Evolutionary conservation across 768 basidiomycete species (phyloP).

Genomic region (Suillus americanus): DNA sequence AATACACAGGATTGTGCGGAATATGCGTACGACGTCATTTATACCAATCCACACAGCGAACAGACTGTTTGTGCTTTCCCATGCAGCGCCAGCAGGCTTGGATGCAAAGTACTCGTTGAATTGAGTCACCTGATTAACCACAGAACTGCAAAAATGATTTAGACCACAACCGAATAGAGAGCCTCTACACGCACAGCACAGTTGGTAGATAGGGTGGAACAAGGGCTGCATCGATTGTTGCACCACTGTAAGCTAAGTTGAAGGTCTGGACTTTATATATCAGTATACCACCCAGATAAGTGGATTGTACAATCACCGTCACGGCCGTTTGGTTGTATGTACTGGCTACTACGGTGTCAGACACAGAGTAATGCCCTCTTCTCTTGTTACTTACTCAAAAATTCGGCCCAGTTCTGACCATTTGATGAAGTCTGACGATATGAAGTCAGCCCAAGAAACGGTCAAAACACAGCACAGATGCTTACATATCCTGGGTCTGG

Average conservation of each 20-base stretch:
- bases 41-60: slow-evolving; percentile 75
- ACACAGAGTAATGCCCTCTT: not conserved
- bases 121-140: slow-evolving; percentile 58
- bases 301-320: slow-evolving; percentile 34
- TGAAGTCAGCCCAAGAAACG: slow-evolving; percentile 8
- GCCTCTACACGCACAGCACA: slow-evolving; percentile 46
- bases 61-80: slow-evolving; percentile 55
- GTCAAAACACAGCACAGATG: slow-evolving; percentile 1
- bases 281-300: not conserved
- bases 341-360: slow-evolving; percentile 32
- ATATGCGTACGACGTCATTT: slow-evolving; percentile 51
- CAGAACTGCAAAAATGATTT: slow-evolving; percentile 15
- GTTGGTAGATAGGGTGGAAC: slow-evolving; percentile 53
- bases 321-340: slow-evolving; percentile 57
- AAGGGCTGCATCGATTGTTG: slow-evolving; percentile 59
- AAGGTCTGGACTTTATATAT: slow-evolving; percentile 43
- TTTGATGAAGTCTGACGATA: slow-evolving; percentile 51
- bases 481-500: slow-evolving; percentile 51
- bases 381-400: slow-evolving; percentile 38
- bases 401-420: slow-evolving; percentile 63
- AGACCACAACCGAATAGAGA: not conserved
- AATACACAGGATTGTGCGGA: not conserved
- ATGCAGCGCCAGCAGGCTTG: slow-evolving; percentile 52
- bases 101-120: slow-evolving; percentile 48
- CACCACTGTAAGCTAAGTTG: slow-evolving; percentile 68